These are phyloP conservation scores for Ulmus americana DNA, from an alignment of 331 rosid species.

Conservation along the genomic window DNA sequence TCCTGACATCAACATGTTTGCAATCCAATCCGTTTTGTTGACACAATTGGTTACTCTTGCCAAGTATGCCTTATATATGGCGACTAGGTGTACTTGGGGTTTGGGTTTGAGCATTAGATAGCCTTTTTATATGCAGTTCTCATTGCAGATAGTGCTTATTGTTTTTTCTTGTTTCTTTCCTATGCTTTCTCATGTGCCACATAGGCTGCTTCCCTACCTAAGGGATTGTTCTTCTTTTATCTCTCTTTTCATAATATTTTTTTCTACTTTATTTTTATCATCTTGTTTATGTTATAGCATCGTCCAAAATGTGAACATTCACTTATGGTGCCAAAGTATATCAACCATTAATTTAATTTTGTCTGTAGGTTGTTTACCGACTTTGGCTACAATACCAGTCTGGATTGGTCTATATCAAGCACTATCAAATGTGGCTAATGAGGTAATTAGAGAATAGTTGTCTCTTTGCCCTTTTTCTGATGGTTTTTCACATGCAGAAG, in stretches of 20 bases:
- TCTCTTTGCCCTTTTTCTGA: conserved; percentile 9
- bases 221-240: background rate
- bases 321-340: background rate
- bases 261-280: background rate
- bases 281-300: background rate
- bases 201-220: too few relatives aligned
- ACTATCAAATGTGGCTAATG: conserved; percentile 96
- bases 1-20: too few relatives aligned
- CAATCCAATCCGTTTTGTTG: too few relatives aligned
- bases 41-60: too few relatives aligned
- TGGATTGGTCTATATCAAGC: conserved; percentile 99
- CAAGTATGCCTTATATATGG: too few relatives aligned
- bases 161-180: too few relatives aligned
- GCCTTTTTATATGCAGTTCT: too few relatives aligned
- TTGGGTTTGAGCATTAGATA: too few relatives aligned
- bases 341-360: conserved; percentile 12
- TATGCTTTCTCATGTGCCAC: too few relatives aligned
- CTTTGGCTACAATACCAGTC: conserved; percentile 98
- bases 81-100: too few relatives aligned
- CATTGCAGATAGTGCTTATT: too few relatives aligned
- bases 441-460: conserved; percentile 39
- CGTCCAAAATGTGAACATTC: background rate
- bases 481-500: background rate
- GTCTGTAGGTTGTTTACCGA: conserved; percentile 78
- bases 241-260: background rate